phyloP scores from a whole-genome alignment of 306 rosid species.

The Begonia peltatifolia region DNA sequence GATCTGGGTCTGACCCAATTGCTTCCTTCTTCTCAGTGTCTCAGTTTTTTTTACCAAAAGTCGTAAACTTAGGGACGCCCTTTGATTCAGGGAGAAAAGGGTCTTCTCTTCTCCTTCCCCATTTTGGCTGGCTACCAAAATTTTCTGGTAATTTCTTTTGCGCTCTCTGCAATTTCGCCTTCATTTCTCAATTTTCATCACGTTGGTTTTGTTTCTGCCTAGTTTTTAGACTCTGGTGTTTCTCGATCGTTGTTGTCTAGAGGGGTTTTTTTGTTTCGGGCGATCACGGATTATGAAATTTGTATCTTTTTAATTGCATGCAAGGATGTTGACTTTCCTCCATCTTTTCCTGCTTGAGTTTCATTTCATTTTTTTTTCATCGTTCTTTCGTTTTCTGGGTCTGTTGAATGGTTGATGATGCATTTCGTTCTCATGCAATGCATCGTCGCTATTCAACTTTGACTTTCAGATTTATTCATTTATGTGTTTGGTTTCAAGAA shows the following conservation, averaged over 20 bases:
- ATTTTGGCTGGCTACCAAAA: background rate
- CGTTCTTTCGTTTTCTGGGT: no score
- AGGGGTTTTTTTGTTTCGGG: no score
- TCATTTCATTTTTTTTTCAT: no score
- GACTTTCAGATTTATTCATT: background rate
- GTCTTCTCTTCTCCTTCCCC: slow-evolving; percentile 14
- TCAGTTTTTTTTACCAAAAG: slow-evolving; percentile 4
- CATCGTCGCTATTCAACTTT: background rate
- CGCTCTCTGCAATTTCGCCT: background rate
- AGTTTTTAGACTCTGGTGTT: background rate
- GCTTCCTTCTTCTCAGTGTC: background rate
- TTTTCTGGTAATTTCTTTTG: slow-evolving; percentile 20
- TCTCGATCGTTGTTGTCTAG: background rate
- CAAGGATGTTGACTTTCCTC: background rate
- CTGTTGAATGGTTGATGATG: slow-evolving; percentile 7
- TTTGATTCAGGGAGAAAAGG: slow-evolving; percentile 20
- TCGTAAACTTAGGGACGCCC: slow-evolving; percentile 27
- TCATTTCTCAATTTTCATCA: background rate
- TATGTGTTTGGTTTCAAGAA: slow-evolving; percentile 6
- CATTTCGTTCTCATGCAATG: slow-evolving; percentile 3
- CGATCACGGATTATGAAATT: slow-evolving; percentile 2
- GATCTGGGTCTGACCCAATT: slow-evolving; percentile 28
- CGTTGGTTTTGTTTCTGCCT: background rate
- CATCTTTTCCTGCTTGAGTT: background rate
- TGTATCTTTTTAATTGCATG: background rate